Conservation (phyloP, 176 grass and related monocot genomes). For the Musa acuminata region DNA sequence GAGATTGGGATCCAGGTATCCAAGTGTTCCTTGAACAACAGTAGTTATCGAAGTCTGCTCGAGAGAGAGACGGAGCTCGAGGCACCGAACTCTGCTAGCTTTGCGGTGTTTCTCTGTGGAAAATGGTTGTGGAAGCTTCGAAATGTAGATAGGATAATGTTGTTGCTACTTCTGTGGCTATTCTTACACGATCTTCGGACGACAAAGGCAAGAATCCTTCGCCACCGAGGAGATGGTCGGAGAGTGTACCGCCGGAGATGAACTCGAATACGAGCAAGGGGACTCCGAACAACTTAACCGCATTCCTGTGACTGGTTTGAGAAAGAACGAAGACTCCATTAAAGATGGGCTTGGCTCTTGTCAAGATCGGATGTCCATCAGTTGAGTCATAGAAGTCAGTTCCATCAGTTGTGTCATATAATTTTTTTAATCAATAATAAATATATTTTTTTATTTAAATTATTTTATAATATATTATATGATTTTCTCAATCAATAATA, state of each 20-base stretch:
- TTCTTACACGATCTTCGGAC: slow-evolving; percentile 10
- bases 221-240: not conserved
- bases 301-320: no score
- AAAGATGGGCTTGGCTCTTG: no score
- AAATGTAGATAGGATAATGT: slow-evolving; percentile 4
- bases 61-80: not conserved
- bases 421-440: no score
- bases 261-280: slow-evolving; percentile 20
- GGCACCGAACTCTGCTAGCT: slow-evolving; percentile 21
- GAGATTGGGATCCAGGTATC: slow-evolving; percentile 8
- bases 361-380: no score
- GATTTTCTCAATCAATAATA: no score
- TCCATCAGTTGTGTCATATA: no score
- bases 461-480: no score
- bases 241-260: slow-evolving; percentile 8
- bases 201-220: not conserved
- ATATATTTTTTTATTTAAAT: no score
- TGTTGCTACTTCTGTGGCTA: slow-evolving; percentile 1
- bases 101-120: slow-evolving; percentile 8
- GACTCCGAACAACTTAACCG: no score
- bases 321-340: no score
- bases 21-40: slow-evolving; percentile 16
- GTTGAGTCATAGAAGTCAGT: no score
- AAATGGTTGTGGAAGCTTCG: not conserved
- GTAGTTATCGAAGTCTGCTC: slow-evolving; percentile 3